phyloP scores from a whole-genome alignment of 1,284 basidiomycete genomes.

The Anthracocystis walkeri region DNA sequence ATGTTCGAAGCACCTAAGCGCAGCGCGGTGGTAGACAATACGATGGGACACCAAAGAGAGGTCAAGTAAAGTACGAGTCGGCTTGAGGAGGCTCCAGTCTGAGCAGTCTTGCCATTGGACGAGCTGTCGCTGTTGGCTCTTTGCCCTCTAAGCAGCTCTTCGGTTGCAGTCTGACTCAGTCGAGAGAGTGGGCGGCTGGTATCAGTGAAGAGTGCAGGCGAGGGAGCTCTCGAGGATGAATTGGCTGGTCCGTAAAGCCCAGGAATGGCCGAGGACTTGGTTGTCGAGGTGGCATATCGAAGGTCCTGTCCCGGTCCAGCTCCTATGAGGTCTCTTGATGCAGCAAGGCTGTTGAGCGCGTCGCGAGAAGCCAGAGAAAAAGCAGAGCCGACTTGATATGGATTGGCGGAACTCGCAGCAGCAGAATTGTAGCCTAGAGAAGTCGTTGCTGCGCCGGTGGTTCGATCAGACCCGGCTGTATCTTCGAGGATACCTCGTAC shows the following conservation, averaged over 20 bases:
- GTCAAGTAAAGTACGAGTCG: neutral
- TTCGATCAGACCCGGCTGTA: slow-evolving; percentile 3
- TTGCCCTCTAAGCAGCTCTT: neutral
- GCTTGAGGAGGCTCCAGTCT: neutral
- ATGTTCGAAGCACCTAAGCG: neutral
- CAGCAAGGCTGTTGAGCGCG: neutral
- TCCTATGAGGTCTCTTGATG: slow-evolving; percentile 1
- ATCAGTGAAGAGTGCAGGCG: neutral
- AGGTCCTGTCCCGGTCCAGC: neutral
- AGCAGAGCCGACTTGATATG: slow-evolving; percentile 20
- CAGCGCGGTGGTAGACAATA: slow-evolving; percentile 5
- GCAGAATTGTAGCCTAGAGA: slow-evolving; percentile 26
- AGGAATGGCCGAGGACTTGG: neutral
- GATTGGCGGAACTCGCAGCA: slow-evolving; percentile 28
- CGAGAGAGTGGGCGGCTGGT: neutral
- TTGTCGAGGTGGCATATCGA: slow-evolving; percentile 7
- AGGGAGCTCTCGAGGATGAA: neutral
- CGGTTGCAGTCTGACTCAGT: neutral
- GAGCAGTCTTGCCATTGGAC: neutral
- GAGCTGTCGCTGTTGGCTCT: neutral
- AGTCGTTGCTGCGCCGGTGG: slow-evolving; percentile 10
- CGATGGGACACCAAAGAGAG: slow-evolving; percentile 19
- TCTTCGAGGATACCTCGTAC: slow-evolving; percentile 6
- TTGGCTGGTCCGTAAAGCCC: neutral
- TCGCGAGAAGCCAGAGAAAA: slow-evolving; percentile 15